These are phyloP conservation scores for Mrakia hoshinonis DNA, from an alignment of 768 basidiomycete genomes.

Conservation along the genomic window DNA sequence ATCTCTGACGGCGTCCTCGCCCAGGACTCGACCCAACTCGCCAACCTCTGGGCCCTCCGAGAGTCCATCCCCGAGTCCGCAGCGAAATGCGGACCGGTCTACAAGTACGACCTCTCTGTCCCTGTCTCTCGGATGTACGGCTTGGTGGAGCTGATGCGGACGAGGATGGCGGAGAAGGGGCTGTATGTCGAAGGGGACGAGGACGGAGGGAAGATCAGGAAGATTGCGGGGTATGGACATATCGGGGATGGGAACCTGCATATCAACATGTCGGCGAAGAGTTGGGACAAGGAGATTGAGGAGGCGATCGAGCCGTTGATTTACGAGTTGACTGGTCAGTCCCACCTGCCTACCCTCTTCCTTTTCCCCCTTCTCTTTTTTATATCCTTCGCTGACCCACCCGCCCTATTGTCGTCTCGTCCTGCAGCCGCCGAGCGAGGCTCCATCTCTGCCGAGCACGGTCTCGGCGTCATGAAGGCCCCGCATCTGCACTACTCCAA, in stretches of 20 bases:
- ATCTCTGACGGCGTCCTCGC: slow-evolving; percentile 86
- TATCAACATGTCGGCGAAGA: slow-evolving; percentile 75
- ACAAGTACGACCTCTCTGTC: slow-evolving; percentile 92
- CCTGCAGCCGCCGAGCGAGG: slow-evolving; percentile 58
- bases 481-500: slow-evolving; percentile 84
- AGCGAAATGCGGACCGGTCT: slow-evolving; percentile 85
- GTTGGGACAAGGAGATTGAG: slow-evolving; percentile 74
- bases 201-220: slow-evolving; percentile 52
- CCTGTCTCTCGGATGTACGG: slow-evolving; percentile 77
- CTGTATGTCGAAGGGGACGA: slow-evolving; percentile 49
- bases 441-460: slow-evolving; percentile 94
- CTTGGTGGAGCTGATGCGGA: slow-evolving; percentile 71
- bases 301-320: slow-evolving; percentile 86
- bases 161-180: slow-evolving; percentile 50
- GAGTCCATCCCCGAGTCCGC: slow-evolving; percentile 88
- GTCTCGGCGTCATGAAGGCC: slow-evolving; percentile 91
- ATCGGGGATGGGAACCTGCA: slow-evolving; percentile 93
- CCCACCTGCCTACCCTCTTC: neutral
- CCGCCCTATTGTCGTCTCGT: too few species aligned
- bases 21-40: slow-evolving; percentile 80
- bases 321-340: slow-evolving; percentile 66
- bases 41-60: slow-evolving; percentile 63
- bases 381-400: slow-evolving; percentile 36
- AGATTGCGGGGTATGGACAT: slow-evolving; percentile 89
- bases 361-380: slow-evolving; percentile 19